Base-by-base conservation (phyloP, 2,329 filamentous ascomycete genomes). In the Arthrobotrys megalospora region DNA sequence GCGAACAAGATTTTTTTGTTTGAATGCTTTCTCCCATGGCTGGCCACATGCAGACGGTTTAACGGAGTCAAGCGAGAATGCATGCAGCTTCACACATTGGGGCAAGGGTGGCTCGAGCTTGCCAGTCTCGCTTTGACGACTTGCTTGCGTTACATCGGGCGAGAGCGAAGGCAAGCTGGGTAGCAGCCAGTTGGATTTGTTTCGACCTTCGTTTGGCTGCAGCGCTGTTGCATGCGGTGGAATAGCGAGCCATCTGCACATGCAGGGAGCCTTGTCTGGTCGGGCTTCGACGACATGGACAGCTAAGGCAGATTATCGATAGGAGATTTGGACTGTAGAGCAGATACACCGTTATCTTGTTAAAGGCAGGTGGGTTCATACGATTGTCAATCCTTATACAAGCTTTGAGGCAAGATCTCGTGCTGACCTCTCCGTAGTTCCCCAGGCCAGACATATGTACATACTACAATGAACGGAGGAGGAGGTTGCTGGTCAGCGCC, bases 121-220 rank as follows among this genome's bases (percentile, higher is more conserved):
- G 43, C 53, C 69, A 48, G 45, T 41, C 52, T 72, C 60, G 32
- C 48, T 53, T 72, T 38, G 24, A 41, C 28, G 65, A 47, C 63
- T 66, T 50, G 47, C 36, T 69, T 67, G 64, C 64, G 72, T 69
- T 76, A 69, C 72, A 76, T 76, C 70, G 72, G 65, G 47, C 55
- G 43, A 58, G 52, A 24, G 50, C 34, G 50, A 50, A 63, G n/a
- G 34, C 69, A 52, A 60, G 55, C 55, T 60, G 55, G 55, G 55
- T 60, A 60, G 55, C 36, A 60, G 43, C 41, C 50, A 50, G 38
- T 62, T 60, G 64, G 60, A 36, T 64, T 48, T 60, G 60, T 64
- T 64, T 64, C 60, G n/a, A 50, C 28, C 32, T 38, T 66, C 63
- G 63, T 50, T 53, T 62, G 43, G 34, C 58, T 58, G 48, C 69